Percentiles rank a stretch among this genome's conserved stretches.
Evolutionary conservation across 768 basidiomycete species (phyloP).

Genomic region (Paxillus rubicundulus): DNA sequence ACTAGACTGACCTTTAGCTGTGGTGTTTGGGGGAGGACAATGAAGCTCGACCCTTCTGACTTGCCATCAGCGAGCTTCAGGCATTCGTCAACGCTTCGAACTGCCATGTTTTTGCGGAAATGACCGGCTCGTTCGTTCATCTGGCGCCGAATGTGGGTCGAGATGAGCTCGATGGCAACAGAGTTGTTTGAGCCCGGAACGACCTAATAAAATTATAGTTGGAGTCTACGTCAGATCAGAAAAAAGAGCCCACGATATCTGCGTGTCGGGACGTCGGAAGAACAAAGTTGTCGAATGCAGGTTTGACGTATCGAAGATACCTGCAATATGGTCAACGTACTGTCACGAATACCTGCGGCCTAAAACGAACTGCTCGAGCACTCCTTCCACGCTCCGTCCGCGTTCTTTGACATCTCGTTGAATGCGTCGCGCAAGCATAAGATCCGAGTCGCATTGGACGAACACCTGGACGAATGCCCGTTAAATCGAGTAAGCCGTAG

Average conservation of each 20-base stretch:
- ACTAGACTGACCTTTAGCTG: constrained; percentile 65
- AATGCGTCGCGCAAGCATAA: constrained; percentile 95
- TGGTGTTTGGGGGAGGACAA: constrained; percentile 71
- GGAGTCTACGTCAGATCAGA: not conserved
- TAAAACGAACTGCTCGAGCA: constrained; percentile 76
- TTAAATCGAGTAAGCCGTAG: not conserved
- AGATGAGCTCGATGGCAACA: constrained; percentile 91
- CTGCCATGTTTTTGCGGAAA: constrained; percentile 74
- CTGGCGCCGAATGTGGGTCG: constrained; percentile 84
- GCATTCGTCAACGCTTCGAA: constrained; percentile 37
- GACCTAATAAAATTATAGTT: constrained; percentile 52
- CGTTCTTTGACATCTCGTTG: constrained; percentile 85
- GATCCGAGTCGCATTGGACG: constrained; percentile 91
- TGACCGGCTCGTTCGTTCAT: constrained; percentile 73
- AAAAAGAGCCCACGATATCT: constrained; percentile 63
- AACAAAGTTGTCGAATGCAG: constrained; percentile 92
- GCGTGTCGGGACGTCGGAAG: constrained; percentile 82
- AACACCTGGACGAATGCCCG: constrained; percentile 52
- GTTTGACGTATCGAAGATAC: constrained; percentile 94
- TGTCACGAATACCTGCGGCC: not conserved
- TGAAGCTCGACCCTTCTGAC: constrained; percentile 51
- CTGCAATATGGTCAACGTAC: constrained; percentile 36
- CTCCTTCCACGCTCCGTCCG: constrained; percentile 78
- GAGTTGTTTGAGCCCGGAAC: constrained; percentile 91
- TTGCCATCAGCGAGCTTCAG: constrained; percentile 36